phyloP scores from a whole-genome alignment of 208 protist species.

The Kentomonas sorsogonicus region DNA sequence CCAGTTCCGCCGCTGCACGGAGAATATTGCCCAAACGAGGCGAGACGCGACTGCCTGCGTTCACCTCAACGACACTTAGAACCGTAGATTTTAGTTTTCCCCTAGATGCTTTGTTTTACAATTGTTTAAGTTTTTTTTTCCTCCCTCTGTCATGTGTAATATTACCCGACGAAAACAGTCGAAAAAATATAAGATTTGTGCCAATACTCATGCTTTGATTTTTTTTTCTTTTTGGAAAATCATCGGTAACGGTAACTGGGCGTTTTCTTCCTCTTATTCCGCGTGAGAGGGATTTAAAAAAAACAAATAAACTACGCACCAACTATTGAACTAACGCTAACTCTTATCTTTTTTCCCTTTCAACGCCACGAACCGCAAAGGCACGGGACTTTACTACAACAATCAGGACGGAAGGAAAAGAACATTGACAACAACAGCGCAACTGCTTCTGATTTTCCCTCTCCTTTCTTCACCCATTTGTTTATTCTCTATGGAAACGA shows the following conservation, averaged over 20 bases:
- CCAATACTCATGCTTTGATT: not conserved
- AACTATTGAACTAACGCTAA: not conserved
- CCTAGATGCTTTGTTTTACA: not conserved
- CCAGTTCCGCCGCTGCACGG: slow-evolving; percentile 30
- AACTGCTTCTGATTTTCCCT: too few relatives aligned
- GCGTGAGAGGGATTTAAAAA: too few relatives aligned
- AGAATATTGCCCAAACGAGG: too few relatives aligned
- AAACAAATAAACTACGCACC: too few relatives aligned
- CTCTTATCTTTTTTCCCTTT: slow-evolving; percentile 3
- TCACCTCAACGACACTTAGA: too few relatives aligned
- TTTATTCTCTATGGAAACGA: too few relatives aligned
- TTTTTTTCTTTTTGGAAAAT: not conserved
- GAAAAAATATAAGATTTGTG: not conserved
- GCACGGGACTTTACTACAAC: too few relatives aligned
- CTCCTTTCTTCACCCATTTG: too few relatives aligned
- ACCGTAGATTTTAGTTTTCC: not conserved
- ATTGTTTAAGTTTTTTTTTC: slow-evolving; percentile 2
- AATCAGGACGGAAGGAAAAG: too few relatives aligned
- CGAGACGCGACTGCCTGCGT: too few relatives aligned
- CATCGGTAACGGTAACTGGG: not conserved
- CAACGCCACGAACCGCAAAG: too few relatives aligned
- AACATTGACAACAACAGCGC: not conserved
- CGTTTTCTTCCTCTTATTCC: not conserved
- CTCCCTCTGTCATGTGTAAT: not conserved
- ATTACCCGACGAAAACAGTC: not conserved